Conservation (phyloP, 2,329 filamentous ascomycete genomes). For the Penicillium sp. region DNA sequence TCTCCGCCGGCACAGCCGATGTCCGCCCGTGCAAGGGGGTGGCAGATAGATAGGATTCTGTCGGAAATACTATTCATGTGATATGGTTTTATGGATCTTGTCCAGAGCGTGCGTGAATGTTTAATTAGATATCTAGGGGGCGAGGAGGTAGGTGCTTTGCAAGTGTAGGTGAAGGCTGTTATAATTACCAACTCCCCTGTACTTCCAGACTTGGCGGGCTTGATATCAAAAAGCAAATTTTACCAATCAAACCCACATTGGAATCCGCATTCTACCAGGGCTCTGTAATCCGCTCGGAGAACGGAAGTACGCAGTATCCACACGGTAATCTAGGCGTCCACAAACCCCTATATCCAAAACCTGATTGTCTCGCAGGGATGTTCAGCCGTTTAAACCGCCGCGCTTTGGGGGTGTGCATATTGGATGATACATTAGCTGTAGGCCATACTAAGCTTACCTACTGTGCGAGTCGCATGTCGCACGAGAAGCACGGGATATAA, state of each 20-base stretch:
- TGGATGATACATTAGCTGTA: not conserved
- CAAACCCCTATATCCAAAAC: not conserved
- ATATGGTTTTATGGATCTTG: not conserved
- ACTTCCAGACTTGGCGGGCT: not conserved
- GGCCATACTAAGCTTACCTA: constrained; percentile 8
- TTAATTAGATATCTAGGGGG: constrained; percentile 5
- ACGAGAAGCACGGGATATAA: constrained; percentile 6
- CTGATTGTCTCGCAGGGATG: not conserved
- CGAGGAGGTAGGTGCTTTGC: not conserved
- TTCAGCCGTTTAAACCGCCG: not conserved
- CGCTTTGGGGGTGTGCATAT: not conserved
- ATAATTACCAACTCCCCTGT: not conserved
- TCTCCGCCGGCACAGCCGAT: not conserved
- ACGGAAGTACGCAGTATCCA: not conserved
- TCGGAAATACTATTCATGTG: not conserved
- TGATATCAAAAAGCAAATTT: not conserved
- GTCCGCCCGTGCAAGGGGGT: constrained; percentile 21
- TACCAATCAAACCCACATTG: not conserved
- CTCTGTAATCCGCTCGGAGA: not conserved
- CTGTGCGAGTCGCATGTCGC: not conserved
- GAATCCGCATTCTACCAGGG: not conserved
- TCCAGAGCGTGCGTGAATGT: not conserved
- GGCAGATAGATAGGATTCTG: constrained; percentile 5
- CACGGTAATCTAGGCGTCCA: not conserved
- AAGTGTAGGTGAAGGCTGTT: not conserved